Conservation (phyloP, 2,329 filamentous ascomycete genomes). For the Claviceps paspali region DNA sequence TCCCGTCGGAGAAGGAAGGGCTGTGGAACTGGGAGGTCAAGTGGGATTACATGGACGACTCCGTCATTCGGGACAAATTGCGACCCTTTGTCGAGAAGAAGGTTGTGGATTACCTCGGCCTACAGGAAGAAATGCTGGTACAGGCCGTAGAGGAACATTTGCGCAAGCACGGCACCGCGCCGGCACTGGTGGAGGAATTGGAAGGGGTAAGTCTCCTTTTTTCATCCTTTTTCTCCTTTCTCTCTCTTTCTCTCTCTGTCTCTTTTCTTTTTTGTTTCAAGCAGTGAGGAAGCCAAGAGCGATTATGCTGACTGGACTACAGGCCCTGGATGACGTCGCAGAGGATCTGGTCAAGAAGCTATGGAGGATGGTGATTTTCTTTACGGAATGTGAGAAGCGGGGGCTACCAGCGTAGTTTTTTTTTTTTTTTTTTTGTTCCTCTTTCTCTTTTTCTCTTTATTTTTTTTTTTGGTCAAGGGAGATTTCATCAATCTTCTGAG, state of each 20-base stretch:
- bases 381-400: slow-evolving; percentile 83
- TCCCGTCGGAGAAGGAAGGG: slow-evolving; percentile 71
- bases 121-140: slow-evolving; percentile 90
- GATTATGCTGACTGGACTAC: no score
- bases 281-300: no score
- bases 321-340: slow-evolving; percentile 88
- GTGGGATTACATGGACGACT: slow-evolving; percentile 80
- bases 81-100: slow-evolving; percentile 96
- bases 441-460: background rate
- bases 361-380: slow-evolving; percentile 98
- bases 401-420: slow-evolving; percentile 43
- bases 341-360: slow-evolving; percentile 91
- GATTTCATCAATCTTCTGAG: no score
- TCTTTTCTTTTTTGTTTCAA: background rate
- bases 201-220: slow-evolving; percentile 50
- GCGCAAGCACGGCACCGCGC: slow-evolving; percentile 57
- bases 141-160: slow-evolving; percentile 85
- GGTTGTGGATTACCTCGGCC: slow-evolving; percentile 88
- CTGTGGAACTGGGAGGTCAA: slow-evolving; percentile 88
- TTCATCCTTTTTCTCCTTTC: background rate
- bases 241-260: background rate
- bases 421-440: background rate
- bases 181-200: slow-evolving; percentile 69
- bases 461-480: background rate
- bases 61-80: slow-evolving; percentile 69